Base-by-base conservation (phyloP, 805 yeast genomes). In the Myxozyma neglecta region DNA sequence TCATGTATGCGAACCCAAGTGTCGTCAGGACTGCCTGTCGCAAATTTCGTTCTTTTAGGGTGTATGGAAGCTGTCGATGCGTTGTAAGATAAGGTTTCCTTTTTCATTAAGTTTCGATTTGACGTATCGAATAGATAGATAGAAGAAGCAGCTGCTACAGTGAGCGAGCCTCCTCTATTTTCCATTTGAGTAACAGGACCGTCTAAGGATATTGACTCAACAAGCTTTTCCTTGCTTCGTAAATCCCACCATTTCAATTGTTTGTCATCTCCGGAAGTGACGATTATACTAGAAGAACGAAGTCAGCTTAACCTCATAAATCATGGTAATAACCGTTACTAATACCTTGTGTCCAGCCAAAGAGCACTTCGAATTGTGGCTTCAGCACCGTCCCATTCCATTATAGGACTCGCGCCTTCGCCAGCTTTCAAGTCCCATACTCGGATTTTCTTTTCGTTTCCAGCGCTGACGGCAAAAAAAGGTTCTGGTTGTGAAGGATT, bases 1-100 rank as follows among this genome's bases (percentile, higher is more conserved):
- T 70, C 71, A 57, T 73, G 73, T 5, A 71, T 40, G 13, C 75
- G 63, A 7, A 73, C 72, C 73, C 73, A 73, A 6, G 75, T 73
- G 47, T 73, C 75, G 1, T 49, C 56, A 5, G 69, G 36, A 43
- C 67, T 60, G 1, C 75, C 76, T 1, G 76, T 73, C 20, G 64
- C 63, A 32, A 72, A 63, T 53, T 62, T 63, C 11, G 59, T 57
- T 18, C 59, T 42, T 36, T 62, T 68, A 1, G 65, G 62, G 39
- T 63, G 61, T 10, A 73, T 46, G 4, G 71, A 59, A 24, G 67
- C 73, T 1, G 73, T 68, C 8, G 72, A 69, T 11, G 70, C 70
- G 9, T 39, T 49, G 57, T 72, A 73, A 24, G 66, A 70, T 32
- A 73, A 60, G 13, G 56, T 60, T 16, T 66, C 50, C 35, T 60